Evolutionary conservation across 306 rosid species (phyloP).

Genomic region (Argentina anserina): DNA sequence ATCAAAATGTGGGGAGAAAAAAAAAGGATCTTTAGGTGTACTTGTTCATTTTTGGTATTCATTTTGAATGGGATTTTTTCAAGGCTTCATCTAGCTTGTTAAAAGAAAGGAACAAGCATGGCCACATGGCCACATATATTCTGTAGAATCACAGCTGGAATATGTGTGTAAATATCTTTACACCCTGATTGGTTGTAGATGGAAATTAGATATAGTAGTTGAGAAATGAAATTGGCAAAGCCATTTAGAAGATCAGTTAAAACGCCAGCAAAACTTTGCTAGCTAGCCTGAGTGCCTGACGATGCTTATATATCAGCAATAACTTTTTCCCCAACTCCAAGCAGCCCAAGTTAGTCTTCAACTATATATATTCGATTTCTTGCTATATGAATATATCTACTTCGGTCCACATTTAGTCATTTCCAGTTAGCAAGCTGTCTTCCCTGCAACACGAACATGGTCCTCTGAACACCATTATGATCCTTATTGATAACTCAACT

Average conservation of each 20-base stretch:
- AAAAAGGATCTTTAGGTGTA: too few relatives aligned
- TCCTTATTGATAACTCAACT: not conserved
- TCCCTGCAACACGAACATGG: constrained; percentile 1
- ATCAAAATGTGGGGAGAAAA: too few relatives aligned
- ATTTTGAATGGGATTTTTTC: too few relatives aligned
- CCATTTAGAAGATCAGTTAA: not conserved
- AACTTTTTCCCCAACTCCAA: not conserved
- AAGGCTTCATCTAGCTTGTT: too few relatives aligned
- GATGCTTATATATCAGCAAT: not conserved
- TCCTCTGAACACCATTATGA: not conserved
- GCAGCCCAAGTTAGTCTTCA: not conserved
- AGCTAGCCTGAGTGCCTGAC: not conserved
- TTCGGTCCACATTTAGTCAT: not conserved
- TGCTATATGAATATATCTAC: not conserved
- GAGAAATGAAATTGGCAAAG: not conserved
- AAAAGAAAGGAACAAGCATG: not conserved
- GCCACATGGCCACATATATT: not conserved
- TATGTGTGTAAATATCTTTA: not conserved
- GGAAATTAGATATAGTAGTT: not conserved
- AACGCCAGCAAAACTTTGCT: not conserved
- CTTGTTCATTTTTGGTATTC: too few relatives aligned
- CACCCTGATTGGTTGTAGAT: not conserved
- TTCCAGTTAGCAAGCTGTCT: not conserved
- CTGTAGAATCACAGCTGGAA: not conserved
- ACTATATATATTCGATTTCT: not conserved